These are phyloP conservation scores for Sarcocystis neurona DNA, from an alignment of 169 alveolate species.

Conservation along the genomic window DNA sequence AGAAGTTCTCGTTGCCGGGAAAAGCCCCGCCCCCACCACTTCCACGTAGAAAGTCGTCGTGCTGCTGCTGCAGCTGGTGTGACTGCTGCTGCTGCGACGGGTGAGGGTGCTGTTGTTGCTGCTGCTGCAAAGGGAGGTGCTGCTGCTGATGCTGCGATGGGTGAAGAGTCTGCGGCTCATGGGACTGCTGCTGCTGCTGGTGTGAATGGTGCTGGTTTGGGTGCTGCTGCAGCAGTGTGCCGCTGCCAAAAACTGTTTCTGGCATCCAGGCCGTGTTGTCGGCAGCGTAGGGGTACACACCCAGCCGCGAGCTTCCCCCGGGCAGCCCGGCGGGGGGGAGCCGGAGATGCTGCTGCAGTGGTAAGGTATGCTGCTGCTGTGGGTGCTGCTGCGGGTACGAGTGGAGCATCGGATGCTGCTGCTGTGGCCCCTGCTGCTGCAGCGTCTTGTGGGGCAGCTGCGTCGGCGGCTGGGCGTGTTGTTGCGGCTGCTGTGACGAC, in stretches of 20 bases:
- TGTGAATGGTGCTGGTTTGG: neutral
- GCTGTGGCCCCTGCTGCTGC: conserved; percentile 5
- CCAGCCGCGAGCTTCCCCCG: too few relatives aligned
- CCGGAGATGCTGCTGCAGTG: neutral
- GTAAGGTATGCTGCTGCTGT: neutral
- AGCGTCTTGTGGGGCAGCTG: neutral
- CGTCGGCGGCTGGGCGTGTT: neutral
- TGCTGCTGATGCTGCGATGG: neutral
- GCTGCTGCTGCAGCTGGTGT: neutral
- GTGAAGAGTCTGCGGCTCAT: neutral
- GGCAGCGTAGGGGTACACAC: too few relatives aligned
- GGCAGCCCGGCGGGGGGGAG: too few relatives aligned
- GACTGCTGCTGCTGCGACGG: neutral
- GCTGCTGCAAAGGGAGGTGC: neutral
- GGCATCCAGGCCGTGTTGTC: neutral
- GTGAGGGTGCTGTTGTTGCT: neutral
- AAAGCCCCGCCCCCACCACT: neutral
- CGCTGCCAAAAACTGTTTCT: neutral
- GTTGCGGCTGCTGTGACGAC: neutral
- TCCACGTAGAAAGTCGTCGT: neutral
- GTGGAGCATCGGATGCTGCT: conserved; percentile 18
- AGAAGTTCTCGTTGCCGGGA: neutral
- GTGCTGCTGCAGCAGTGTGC: neutral
- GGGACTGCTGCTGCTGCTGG: neutral
- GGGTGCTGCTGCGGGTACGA: neutral